A percentile compares a stretch with the other conserved stretches of the same genome.
These are phyloP conservation scores for Pezizomycotina sp. DNA, from an alignment of 2,329 filamentous ascomycete genomes.

Conservation along the genomic window DNA sequence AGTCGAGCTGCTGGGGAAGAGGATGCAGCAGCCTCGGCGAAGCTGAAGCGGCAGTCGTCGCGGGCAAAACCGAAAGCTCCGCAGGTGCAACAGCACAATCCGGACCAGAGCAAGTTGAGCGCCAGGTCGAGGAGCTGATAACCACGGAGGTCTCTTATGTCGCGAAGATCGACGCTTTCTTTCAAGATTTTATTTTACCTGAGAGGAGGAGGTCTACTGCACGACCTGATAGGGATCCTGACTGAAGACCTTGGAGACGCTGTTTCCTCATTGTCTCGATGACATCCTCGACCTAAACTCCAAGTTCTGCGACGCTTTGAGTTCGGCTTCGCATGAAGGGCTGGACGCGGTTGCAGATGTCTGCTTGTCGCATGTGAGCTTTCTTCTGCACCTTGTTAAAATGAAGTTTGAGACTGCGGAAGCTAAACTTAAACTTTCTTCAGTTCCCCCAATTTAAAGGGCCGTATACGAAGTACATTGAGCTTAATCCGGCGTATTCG, in stretches of 20 bases:
- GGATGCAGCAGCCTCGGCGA: conserved; percentile 30
- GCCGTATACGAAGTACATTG: conserved; percentile 82
- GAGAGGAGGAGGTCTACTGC: conserved; percentile 17
- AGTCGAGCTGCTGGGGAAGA: conserved; percentile 15
- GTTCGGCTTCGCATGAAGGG: conserved; percentile 53
- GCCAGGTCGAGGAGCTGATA: conserved; percentile 77
- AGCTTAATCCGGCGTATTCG: conserved; percentile 15
- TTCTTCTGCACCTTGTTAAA: not conserved
- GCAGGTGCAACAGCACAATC: conserved; percentile 66
- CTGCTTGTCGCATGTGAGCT: conserved; percentile 20
- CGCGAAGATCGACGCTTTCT: conserved; percentile 65
- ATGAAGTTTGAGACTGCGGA: not conserved
- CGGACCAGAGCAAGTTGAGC: conserved; percentile 75
- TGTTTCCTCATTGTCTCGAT: conserved; percentile 70
- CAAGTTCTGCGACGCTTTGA: conserved; percentile 60
- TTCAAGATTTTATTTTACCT: conserved; percentile 55
- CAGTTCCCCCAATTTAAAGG: conserved; percentile 77
- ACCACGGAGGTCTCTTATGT: conserved; percentile 94
- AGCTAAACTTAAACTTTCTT: conserved; percentile 1
- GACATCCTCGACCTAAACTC: conserved; percentile 68
- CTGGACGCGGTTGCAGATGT: conserved; percentile 22
- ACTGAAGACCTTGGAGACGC: conserved; percentile 51
- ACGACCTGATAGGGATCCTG: conserved; percentile 33
- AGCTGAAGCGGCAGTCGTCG: conserved; percentile 31
- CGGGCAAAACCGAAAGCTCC: conserved; percentile 60